Base-by-base conservation (phyloP, 371 early-diverging fungal genomes). In the Syncephalastrum sp. region DNA sequence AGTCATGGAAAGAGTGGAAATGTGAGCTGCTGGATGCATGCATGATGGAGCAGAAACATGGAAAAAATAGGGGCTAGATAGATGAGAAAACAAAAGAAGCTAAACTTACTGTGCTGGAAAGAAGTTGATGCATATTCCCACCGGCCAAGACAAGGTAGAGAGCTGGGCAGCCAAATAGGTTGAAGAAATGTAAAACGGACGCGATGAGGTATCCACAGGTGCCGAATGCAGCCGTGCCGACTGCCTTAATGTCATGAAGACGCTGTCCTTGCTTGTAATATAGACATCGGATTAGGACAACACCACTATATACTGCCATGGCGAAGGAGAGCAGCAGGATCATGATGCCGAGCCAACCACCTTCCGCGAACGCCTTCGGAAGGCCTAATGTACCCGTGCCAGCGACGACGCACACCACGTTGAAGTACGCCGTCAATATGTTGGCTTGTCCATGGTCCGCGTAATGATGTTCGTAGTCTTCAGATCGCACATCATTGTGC, bases 331-430 rank as follows among this genome's bases (percentile, higher is more conserved):
- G 73, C 12, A 85, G 63, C 24, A 95, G 71, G 58, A 93, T 81
- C 15, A 84, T 29, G 8, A 89, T 54, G 29, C 87, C 87, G 27
- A 56, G 65, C 95, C 95, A 95, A 13, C 94, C 94, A 49, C 90
- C 87, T 54, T 89, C 84, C 17, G 71, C 81, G 16, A 95, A 72
- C 19, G 93, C 89, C 53, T 15, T 27, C 4, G 56, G 47, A 8
- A 95, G 77, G 53, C 92, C 91, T 6, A 94, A 75, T 12, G 92
- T 85, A 23, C 95, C 95, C 12, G 91, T 89, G 38, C 95, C 95
- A 4, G 92, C 91, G 15, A 91, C 82, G 4, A 92, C 89, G 75
- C 92, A 89, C 14, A 88, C 87, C 12, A 89, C 72, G 63, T 84
- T 89, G 44, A 82, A 77, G 54, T 81, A 84, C 12, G 84, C 80